Evolutionary conservation across 306 rosid species (phyloP), one percentile per base, ranked within the genome.

Genomic region (Cucurbita maxima): DNA sequence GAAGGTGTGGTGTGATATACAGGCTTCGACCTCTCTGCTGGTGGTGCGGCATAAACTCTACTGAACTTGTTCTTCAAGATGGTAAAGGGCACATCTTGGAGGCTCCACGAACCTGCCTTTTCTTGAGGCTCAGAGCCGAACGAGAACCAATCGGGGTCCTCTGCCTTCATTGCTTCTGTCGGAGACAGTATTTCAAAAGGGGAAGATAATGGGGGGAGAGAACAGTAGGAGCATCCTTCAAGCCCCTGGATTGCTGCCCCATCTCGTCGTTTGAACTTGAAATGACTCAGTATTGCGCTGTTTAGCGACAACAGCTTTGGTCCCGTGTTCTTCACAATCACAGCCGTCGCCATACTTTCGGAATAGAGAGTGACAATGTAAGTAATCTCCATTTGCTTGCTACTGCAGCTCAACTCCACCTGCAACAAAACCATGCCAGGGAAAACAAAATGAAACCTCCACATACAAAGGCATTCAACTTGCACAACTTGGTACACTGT

Each of bases 301-400:
- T 58, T 84, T 67, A 90, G 79, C 62, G 84, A 87, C 54, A 83
- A 84, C 13, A 86, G 81, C 79, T 86, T 94, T 5, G 72, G 75
- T 72, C 92, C 86, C 10, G 82, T 84, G 86, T 90, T 94, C 83
- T 83, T 87, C 20, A 84, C 87, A 40, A 86, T 82, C 5, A 89
- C 89, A 13, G 98, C 98, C 7, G 98, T 90, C 36, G 98, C 98
- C 86, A 94, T 75, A 84, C 96, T 90, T 83, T 82, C 75, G 54
- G 98, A 91, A 71, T 89, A 88, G 6, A 94, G 87, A 3, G 95
- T 81, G 61, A 94, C 95, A 22, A 94, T 83, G 76, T 90, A 94
- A 8, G 87, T 87, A 12, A 94, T 63, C 53, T 90, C 96, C 38
- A 94, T 79, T 54, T 77, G 76, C 82, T 81, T 81, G 37, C 81